Conservation (phyloP, 2,329 filamentous ascomycete genomes). For the Cryoendolithus antarcticus region DNA sequence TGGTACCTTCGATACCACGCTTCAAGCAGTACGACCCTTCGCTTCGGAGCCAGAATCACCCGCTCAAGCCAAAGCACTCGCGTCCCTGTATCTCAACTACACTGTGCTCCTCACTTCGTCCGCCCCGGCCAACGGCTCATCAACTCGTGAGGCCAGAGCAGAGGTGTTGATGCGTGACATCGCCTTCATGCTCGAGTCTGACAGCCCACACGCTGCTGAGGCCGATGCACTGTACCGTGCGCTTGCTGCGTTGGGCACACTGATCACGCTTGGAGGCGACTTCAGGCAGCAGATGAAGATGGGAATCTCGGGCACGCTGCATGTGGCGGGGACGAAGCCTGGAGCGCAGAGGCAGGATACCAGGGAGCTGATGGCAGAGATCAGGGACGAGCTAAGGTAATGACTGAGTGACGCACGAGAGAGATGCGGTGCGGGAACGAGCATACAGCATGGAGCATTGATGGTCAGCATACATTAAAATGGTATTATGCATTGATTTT, state of each 20-base stretch:
- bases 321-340: conserved; percentile 34
- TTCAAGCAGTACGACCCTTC: conserved; percentile 52
- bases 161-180: conserved; percentile 20
- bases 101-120: conserved; percentile 52
- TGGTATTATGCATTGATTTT: no score
- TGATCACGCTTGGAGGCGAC: conserved; percentile 51
- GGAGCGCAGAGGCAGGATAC: conserved; percentile 49
- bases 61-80: conserved; percentile 70
- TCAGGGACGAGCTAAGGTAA: conserved; percentile 35
- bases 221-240: conserved; percentile 73
- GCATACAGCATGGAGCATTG: no score
- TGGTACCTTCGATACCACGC: conserved; percentile 46
- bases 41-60: conserved; percentile 36
- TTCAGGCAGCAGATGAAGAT: conserved; percentile 46
- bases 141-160: conserved; percentile 20
- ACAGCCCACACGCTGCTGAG: conserved; percentile 48
- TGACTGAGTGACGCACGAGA: no score
- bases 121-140: conserved; percentile 16
- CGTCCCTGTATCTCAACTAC: conserved; percentile 76
- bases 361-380: conserved; percentile 48
- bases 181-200: conserved; percentile 20
- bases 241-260: conserved; percentile 71
- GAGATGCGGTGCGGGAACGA: no score
- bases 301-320: conserved; percentile 40
- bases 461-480: no score